A percentile compares a stretch with the other conserved stretches of the same genome.
Evolutionary conservation across 2,329 filamentous ascomycete genomes (phyloP).

Genomic region (Didymella glomerata): DNA sequence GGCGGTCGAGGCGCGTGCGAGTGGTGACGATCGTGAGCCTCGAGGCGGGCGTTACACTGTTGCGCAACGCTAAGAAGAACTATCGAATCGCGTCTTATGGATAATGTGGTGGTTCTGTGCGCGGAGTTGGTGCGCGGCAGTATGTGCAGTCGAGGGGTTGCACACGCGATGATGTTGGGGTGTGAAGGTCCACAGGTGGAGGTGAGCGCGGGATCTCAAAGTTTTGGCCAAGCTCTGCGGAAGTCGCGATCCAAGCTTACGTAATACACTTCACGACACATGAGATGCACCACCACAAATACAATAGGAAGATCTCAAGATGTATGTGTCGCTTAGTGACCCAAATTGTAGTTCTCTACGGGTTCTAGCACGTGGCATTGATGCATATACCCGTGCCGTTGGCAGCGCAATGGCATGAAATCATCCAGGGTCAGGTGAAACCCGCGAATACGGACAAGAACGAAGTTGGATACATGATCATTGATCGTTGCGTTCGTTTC

Average conservation of each 20-base stretch:
- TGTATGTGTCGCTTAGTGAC: background rate
- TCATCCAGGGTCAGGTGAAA: background rate
- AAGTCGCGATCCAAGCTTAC: conserved; percentile 8
- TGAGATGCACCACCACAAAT: background rate
- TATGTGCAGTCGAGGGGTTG: background rate
- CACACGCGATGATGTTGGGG: conserved; percentile 13
- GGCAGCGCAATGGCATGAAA: background rate
- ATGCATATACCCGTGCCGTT: background rate
- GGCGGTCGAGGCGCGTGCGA: conserved; percentile 9
- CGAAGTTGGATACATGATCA: background rate
- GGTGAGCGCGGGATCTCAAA: conserved; percentile 13
- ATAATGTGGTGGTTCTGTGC: no score
- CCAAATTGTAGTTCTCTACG: no score
- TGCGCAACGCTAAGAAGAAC: background rate
- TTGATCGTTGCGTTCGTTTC: background rate
- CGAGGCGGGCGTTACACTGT: background rate
- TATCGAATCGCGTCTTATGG: background rate
- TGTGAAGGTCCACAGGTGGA: conserved; percentile 5
- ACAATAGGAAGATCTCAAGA: background rate
- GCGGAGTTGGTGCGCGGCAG: background rate
- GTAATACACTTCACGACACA: conserved; percentile 3
- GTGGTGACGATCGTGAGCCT: conserved; percentile 1
- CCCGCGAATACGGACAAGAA: background rate
- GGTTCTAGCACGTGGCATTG: background rate
- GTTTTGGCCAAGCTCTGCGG: conserved; percentile 17